A percentile compares a stretch with the other conserved stretches of the same genome.
These are phyloP conservation scores for Myxozyma lipomycoides DNA, from an alignment of 805 yeast species.

Conservation along the genomic window DNA sequence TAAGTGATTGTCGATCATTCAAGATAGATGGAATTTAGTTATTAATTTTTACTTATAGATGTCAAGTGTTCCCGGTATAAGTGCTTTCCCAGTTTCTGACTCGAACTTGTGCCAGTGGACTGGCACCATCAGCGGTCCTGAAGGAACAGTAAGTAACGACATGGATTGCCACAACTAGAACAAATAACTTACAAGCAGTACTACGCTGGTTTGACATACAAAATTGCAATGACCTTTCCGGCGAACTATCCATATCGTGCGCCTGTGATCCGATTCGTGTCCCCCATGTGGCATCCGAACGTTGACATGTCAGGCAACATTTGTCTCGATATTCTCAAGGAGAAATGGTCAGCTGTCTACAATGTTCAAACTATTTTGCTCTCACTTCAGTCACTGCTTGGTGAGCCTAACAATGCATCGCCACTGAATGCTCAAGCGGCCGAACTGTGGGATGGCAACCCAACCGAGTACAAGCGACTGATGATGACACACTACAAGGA, in stretches of 20 bases:
- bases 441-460: conserved; percentile 48
- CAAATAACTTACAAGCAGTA: conserved; percentile 31
- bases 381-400: conserved; percentile 56
- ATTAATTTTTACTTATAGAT: conserved; percentile 32
- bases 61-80: conserved; percentile 48
- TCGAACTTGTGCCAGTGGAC: conserved; percentile 53
- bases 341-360: conserved; percentile 61
- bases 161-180: not conserved
- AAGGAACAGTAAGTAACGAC: conserved; percentile 41
- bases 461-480: conserved; percentile 42
- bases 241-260: conserved; percentile 56
- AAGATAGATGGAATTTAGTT: not conserved
- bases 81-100: conserved; percentile 54
- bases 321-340: conserved; percentile 60
- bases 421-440: conserved; percentile 57
- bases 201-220: conserved; percentile 52
- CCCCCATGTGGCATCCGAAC: conserved; percentile 66
- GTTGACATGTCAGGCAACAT: conserved; percentile 62
- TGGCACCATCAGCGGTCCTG: conserved; percentile 56
- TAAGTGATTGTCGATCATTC: conserved; percentile 10
- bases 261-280: conserved; percentile 52
- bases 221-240: conserved; percentile 50
- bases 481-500: conserved; percentile 42
- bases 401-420: conserved; percentile 57
- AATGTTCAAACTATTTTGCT: conserved; percentile 58